These are phyloP conservation scores for Recurvomyces mirabilis DNA, from an alignment of 495 filamentous ascomycete species.

Conservation along the genomic window DNA sequence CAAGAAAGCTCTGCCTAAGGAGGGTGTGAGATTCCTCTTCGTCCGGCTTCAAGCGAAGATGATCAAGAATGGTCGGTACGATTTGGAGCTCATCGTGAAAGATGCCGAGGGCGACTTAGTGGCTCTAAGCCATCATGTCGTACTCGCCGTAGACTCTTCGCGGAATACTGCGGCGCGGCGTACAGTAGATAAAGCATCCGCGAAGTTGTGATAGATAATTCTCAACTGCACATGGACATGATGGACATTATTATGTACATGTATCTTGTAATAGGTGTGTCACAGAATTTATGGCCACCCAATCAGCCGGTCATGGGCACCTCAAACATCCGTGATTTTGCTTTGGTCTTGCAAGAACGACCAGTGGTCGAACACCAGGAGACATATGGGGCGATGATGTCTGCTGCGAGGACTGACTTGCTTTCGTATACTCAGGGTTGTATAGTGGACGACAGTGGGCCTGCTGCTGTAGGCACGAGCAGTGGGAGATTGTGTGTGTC, in stretches of 20 bases:
- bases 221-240: not conserved
- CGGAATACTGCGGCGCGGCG: conserved; percentile 29
- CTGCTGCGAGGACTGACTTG: conserved; percentile 16
- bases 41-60: conserved; percentile 31
- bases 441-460: too few relatives aligned
- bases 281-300: conserved; percentile 14
- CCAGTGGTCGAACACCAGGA: conserved; percentile 3
- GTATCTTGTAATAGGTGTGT: not conserved
- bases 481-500: too few relatives aligned
- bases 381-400: not conserved
- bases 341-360: conserved; percentile 5
- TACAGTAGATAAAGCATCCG: conserved; percentile 11
- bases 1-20: conserved; percentile 35
- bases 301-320: conserved; percentile 12
- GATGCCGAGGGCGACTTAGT: conserved; percentile 32
- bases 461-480: too few relatives aligned
- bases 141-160: conserved; percentile 24
- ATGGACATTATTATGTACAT: too few relatives aligned
- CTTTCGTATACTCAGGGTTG: not conserved
- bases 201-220: conserved; percentile 16
- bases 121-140: conserved; percentile 33
- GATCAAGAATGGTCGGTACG: conserved; percentile 37
- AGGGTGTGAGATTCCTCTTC: conserved; percentile 35
- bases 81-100: conserved; percentile 31
- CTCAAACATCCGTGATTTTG: conserved; percentile 14